Conservation (phyloP, 2,329 filamentous ascomycete genomes). For the Mycogone perniciosa region DNA sequence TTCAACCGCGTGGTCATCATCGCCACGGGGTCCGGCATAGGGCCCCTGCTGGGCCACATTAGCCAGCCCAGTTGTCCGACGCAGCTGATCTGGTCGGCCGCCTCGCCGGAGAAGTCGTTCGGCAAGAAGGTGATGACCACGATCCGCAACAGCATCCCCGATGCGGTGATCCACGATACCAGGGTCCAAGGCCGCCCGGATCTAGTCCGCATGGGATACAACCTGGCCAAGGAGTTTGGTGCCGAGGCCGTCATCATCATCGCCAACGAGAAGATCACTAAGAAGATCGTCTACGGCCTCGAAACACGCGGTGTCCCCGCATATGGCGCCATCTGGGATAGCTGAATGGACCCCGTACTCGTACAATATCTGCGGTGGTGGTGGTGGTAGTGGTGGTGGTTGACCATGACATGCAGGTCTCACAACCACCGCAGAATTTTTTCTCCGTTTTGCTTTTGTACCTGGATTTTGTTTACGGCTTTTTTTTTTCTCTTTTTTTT, state of each 20-base stretch:
- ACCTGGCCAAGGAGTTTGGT: constrained; percentile 49
- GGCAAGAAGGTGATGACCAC: constrained; percentile 49
- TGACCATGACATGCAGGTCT: neutral
- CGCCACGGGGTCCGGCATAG: constrained; percentile 68
- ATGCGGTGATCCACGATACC: constrained; percentile 64
- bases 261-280: constrained; percentile 61
- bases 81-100: constrained; percentile 64
- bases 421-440: neutral
- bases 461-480: neutral
- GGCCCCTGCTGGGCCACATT: constrained; percentile 57
- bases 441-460: neutral
- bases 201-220: constrained; percentile 41
- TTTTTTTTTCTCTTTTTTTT: neutral
- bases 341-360: constrained; percentile 19
- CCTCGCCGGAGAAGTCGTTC: constrained; percentile 56
- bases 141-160: constrained; percentile 51
- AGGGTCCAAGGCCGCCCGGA: constrained; percentile 52
- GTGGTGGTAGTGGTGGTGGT: no score
- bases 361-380: no score
- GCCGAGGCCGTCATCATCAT: constrained; percentile 69
- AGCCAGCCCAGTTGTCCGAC: constrained; percentile 42
- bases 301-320: constrained; percentile 60
- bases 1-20: constrained; percentile 62
- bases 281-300: constrained; percentile 61
- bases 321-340: constrained; percentile 70